phyloP scores from a whole-genome alignment of 2,329 filamentous ascomycete species.

The Trichoderma sp. region DNA sequence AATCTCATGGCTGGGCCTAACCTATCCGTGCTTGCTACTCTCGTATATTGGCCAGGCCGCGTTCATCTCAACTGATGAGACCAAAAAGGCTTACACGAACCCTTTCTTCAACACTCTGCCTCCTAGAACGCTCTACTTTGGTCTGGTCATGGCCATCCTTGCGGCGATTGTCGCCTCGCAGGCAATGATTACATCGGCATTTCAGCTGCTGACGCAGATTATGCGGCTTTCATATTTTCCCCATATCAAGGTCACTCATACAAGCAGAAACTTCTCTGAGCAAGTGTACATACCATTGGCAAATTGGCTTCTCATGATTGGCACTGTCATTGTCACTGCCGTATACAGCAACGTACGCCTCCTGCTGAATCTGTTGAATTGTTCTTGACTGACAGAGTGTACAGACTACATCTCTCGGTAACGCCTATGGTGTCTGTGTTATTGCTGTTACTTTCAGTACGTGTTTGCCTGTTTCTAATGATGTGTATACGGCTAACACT shows the following conservation, averaged over 20 bases:
- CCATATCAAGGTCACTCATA: slow-evolving; percentile 70
- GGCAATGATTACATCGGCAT: slow-evolving; percentile 73
- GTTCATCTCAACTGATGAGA: slow-evolving; percentile 60
- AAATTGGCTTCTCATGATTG: slow-evolving; percentile 75
- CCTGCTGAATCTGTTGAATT: not conserved
- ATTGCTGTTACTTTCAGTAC: slow-evolving; percentile 69
- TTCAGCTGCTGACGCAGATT: slow-evolving; percentile 66
- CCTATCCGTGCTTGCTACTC: slow-evolving; percentile 63
- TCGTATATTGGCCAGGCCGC: slow-evolving; percentile 73
- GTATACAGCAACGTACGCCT: slow-evolving; percentile 64
- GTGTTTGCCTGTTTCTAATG: not conserved
- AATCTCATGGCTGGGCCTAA: slow-evolving; percentile 66
- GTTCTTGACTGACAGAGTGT: not conserved
- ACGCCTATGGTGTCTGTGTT: slow-evolving; percentile 76
- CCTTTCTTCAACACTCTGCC: slow-evolving; percentile 72
- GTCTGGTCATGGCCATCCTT: slow-evolving; percentile 64
- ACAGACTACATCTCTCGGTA: slow-evolving; percentile 62
- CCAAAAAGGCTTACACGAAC: slow-evolving; percentile 45
- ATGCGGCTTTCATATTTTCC: slow-evolving; percentile 72
- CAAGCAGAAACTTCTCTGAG: slow-evolving; percentile 65
- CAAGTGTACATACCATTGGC: slow-evolving; percentile 73
- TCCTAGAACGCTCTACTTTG: slow-evolving; percentile 64
- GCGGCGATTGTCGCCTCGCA: slow-evolving; percentile 74
- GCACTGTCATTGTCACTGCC: slow-evolving; percentile 69
- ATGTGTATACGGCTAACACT: not conserved